These are phyloP conservation scores for Cunninghamia lanceolata DNA, from an alignment of 75 land plant genomes.

Conservation along the genomic window DNA sequence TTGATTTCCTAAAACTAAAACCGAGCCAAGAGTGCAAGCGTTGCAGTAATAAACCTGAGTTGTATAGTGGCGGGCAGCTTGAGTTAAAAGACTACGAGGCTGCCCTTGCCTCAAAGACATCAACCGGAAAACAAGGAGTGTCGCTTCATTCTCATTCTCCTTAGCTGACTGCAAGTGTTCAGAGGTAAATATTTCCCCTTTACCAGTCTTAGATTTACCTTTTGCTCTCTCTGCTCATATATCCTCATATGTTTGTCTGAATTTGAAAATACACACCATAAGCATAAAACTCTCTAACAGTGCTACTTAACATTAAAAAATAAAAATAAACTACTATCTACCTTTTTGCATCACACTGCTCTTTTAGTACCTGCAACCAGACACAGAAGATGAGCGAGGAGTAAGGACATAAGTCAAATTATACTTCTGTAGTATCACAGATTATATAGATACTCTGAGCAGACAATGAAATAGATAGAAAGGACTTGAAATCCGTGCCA, in stretches of 20 bases:
- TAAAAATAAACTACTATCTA: constrained; percentile 8
- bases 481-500: neutral
- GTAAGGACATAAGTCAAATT: too few species aligned
- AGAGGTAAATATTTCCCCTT: constrained; percentile 44
- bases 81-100: constrained; percentile 72
- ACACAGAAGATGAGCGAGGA: constrained; percentile 7
- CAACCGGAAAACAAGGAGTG: constrained; percentile 61
- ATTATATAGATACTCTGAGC: neutral
- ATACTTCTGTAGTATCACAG: neutral
- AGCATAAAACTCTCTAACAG: neutral
- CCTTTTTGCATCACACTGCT: constrained; percentile 73
- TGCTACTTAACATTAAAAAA: neutral
- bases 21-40: neutral
- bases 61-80: constrained; percentile 84
- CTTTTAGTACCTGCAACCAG: constrained; percentile 62
- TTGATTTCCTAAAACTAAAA: neutral
- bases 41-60: constrained; percentile 62
- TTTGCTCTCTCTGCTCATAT: constrained; percentile 49
- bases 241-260: constrained; percentile 52
- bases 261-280: neutral
- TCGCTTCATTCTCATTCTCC: constrained; percentile 59
- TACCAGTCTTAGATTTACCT: constrained; percentile 44
- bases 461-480: neutral
- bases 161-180: constrained; percentile 59
- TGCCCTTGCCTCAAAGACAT: constrained; percentile 86